Base-by-base conservation (phyloP, 768 basidiomycete species). In the Collybia sp. region DNA sequence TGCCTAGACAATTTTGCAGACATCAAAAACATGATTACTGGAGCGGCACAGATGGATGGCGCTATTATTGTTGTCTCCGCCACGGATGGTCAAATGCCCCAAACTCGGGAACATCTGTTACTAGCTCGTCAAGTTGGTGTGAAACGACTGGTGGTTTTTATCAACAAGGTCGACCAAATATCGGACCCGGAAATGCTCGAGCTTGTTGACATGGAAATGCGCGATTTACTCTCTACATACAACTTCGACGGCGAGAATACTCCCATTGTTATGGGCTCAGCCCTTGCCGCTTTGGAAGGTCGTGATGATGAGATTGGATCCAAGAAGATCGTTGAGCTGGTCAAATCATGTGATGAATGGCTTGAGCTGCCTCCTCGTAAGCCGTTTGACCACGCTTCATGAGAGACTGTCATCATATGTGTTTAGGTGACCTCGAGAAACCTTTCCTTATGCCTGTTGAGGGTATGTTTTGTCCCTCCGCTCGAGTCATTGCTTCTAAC, bases 121-220 rank as follows among this genome's bases (percentile, higher is more conserved):
- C 83, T 99, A 40, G 95, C 95, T 56, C 90, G 93, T 60, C 96
- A 99, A 72, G 94, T 98, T 53, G 96, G 96, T 53, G 88, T 99
- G 62, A 93, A 94, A 71, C 88, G 85, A 66, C 82, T 99, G 32
- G 93, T 98, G 48, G 96, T 99, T 54, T 99, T 96, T 76, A 93
- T 99, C 68, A 99, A 99, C 87, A 99, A 99, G 71, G 85, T 99
- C 50, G 96, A 99, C 71, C 82, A 86, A 73, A 88, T 98, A 48
- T 81, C 86, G 50, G 96, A 99, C 77, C 82, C 86, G 5, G 96
- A 99, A 76, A 97, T 99, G 93, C 73, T 98, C 46, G 93, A 96
- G 72, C 86, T 99, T 49, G 96, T 99, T 50, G 96, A 99, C 57
- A 98, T 99, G 94, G 96, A 99, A 78, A 99, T 99, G 85, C 85